Evolutionary conservation across 495 filamentous ascomycete species (phyloP).

Genomic region (Daldinia grandis): DNA sequence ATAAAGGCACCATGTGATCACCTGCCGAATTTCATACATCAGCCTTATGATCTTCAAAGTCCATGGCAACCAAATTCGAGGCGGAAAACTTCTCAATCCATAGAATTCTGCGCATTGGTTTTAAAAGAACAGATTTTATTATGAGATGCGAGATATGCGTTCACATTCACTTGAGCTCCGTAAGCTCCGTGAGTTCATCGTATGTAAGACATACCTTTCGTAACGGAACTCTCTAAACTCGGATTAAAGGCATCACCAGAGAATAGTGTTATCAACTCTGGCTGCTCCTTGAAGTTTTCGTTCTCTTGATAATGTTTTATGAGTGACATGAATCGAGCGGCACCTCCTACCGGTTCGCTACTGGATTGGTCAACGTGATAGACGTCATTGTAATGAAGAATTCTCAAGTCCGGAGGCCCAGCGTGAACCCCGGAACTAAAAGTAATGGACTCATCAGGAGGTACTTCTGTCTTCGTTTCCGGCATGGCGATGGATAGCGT

Average conservation of each 20-base stretch:
- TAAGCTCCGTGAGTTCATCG: not conserved
- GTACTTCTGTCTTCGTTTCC: conserved; percentile 28
- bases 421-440: conserved; percentile 58
- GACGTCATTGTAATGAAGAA: conserved; percentile 91
- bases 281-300: conserved; percentile 64
- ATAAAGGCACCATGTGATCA: conserved; percentile 85
- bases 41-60: conserved; percentile 9
- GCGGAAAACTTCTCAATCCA: not conserved
- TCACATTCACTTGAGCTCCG: not conserved
- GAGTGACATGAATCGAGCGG: conserved; percentile 80
- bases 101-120: not conserved
- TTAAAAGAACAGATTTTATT: not conserved
- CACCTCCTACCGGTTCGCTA: conserved; percentile 81
- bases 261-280: conserved; percentile 79
- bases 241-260: conserved; percentile 94
- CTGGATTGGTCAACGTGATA: conserved; percentile 84
- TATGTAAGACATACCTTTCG: conserved; percentile 66
- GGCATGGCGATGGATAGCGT: conserved; percentile 21
- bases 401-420: conserved; percentile 72
- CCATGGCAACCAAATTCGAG: not conserved
- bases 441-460: conserved; percentile 51
- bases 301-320: conserved; percentile 73
- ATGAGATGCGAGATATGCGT: not conserved
- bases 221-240: conserved; percentile 82
- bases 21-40: conserved; percentile 48